Percentiles rank a stretch among this genome's conserved stretches.
Evolutionary conservation across 2,329 filamentous ascomycete species (phyloP).

Genomic region (Phaeoacremonium minimum): DNA sequence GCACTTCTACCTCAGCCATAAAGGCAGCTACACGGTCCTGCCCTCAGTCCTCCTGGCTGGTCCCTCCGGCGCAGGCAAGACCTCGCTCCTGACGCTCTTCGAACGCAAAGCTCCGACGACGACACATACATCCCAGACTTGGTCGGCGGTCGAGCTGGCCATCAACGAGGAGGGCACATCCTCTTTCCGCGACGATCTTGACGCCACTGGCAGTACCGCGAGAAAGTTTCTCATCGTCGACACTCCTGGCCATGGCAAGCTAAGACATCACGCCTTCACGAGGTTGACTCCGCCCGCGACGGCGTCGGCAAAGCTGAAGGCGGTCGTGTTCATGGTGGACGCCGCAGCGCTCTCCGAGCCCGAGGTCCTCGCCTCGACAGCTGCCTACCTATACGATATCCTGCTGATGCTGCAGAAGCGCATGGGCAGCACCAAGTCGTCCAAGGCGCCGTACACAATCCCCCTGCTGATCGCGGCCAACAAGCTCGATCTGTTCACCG

Average conservation of each 20-base stretch:
- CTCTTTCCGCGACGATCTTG: slow-evolving; percentile 50
- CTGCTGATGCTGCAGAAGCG: slow-evolving; percentile 79
- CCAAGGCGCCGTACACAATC: slow-evolving; percentile 54
- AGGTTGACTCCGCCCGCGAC: slow-evolving; percentile 31
- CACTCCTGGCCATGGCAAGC: slow-evolving; percentile 93
- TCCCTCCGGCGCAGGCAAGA: slow-evolving; percentile 82
- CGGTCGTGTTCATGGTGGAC: slow-evolving; percentile 86
- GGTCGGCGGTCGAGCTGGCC: slow-evolving; percentile 50
- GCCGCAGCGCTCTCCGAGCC: slow-evolving; percentile 62
- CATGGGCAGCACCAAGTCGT: slow-evolving; percentile 23
- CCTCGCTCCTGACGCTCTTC: slow-evolving; percentile 73
- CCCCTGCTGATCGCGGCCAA: slow-evolving; percentile 86
- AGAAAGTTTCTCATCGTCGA: slow-evolving; percentile 76
- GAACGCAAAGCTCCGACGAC: slow-evolving; percentile 41
- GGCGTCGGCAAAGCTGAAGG: slow-evolving; percentile 49
- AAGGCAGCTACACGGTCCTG: slow-evolving; percentile 60
- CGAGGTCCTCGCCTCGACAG: slow-evolving; percentile 65
- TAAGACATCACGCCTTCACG: slow-evolving; percentile 66
- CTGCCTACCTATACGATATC: slow-evolving; percentile 83
- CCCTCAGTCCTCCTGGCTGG: slow-evolving; percentile 80
- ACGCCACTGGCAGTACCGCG: slow-evolving; percentile 49
- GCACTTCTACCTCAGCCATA: slow-evolving; percentile 69
- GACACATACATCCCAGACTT: slow-evolving; percentile 53
- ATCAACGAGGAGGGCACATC: slow-evolving; percentile 40
- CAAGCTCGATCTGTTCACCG: slow-evolving; percentile 94